phyloP scores from a whole-genome alignment of 2,329 filamentous ascomycete genomes.

The Claviceps fusiformis region DNA sequence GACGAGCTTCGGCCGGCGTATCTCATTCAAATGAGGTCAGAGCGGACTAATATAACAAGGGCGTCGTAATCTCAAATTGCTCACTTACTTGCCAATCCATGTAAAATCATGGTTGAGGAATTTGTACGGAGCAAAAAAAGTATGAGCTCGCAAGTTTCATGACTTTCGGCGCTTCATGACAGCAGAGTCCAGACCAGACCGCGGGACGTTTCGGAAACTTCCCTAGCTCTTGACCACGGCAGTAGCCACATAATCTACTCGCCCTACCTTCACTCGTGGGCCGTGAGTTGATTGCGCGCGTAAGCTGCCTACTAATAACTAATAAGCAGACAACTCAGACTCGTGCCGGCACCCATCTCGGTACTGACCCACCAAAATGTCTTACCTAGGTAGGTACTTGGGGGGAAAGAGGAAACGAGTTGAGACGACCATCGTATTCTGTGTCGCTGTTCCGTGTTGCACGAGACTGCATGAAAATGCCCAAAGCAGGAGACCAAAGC shows the following conservation, averaged over 20 bases:
- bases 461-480: background rate
- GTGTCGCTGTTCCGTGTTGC: background rate
- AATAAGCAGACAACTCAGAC: background rate
- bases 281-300: too few relatives aligned
- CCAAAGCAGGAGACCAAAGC: too few relatives aligned
- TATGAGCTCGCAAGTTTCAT: background rate
- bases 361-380: background rate
- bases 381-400: background rate
- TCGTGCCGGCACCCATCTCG: background rate
- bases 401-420: background rate
- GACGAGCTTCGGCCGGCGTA: background rate
- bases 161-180: background rate
- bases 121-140: background rate
- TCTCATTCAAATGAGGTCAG: too few relatives aligned
- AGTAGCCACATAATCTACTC: background rate
- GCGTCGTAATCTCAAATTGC: background rate
- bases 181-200: background rate
- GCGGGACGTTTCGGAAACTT: conserved; percentile 3
- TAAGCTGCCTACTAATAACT: background rate
- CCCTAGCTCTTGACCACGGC: conserved; percentile 1
- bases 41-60: too few relatives aligned
- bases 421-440: background rate
- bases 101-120: background rate
- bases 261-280: background rate
- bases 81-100: background rate